Evolutionary conservation across 345 rosid genomes (phyloP), one percentile per base, ranked within the genome.

Genomic region (Linum trigynum): DNA sequence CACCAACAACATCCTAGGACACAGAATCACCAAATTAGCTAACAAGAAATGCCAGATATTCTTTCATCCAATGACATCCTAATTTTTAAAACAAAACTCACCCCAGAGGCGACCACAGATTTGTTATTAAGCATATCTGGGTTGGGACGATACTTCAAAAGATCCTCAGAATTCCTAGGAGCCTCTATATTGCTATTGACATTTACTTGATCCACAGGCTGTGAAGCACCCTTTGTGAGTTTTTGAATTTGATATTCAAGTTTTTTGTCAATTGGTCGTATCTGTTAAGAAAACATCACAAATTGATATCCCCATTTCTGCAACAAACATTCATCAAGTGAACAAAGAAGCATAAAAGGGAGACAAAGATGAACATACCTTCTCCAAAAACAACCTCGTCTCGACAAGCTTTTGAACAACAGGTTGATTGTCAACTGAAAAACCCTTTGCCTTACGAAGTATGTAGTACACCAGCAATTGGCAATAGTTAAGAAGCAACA

Each of bases 221-320:
- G 76, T 14, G 57, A 80, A 64, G 71, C 55, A 35, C 71, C 79
- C 65, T 76, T 83, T 1, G 84, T 82, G 64, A 94, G 88, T 80
- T 90, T 94, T 23, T 23, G 32, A 23, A 23, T 23, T 23, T 23
- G 32, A 23, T 23, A 23, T 23, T 23, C 32, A 23, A 88, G 87
- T 56, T 86, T 94, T 63, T 88, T 90, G 79, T 90, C 99, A 53
- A 94, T 86, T 9, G 92, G 92, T 45, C 96, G 86, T 66, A 94
- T 85, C 96, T 92, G 83, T 72, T 42, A 8, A 23, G 32, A 23
- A 23, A 23, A 23, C 32, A 23, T 23, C 32, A 23, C 32, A 23
- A 23, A 23, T 23, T 23, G 32, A 23, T 23, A 23, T 23, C 32
- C 32, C 32, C 32, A 23, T 23, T 23, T 23, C 32, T 23, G 32